Conservation (phyloP, 495 filamentous ascomycete genomes). For the Xylaria curta region DNA sequence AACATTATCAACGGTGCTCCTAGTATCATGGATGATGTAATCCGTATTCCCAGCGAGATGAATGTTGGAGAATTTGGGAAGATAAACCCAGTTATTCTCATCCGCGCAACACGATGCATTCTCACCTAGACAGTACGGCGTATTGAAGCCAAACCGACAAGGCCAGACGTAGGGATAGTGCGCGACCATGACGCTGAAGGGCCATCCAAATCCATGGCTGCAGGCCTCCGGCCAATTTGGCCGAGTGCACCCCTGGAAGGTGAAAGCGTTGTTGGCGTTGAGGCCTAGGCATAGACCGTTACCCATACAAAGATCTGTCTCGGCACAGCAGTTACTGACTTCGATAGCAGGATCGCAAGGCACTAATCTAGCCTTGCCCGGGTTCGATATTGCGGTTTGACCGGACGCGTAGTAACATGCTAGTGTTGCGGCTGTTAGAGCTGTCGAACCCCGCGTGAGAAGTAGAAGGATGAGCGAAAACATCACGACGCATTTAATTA, state of each 20-base stretch:
- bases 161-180: background rate
- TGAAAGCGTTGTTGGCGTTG: slow-evolving; percentile 28
- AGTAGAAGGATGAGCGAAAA: background rate
- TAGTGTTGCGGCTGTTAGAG: background rate
- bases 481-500: background rate
- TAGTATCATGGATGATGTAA: too few species aligned
- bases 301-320: slow-evolving; percentile 31
- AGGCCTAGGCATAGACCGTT: slow-evolving; percentile 32
- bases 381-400: background rate
- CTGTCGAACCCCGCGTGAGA: background rate
- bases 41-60: too few species aligned
- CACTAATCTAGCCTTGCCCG: background rate
- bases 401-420: background rate
- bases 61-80: too few species aligned
- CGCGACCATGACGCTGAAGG: background rate
- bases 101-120: slow-evolving; percentile 3
- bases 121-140: slow-evolving; percentile 7
- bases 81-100: background rate
- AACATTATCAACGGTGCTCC: too few species aligned
- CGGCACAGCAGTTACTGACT: slow-evolving; percentile 29
- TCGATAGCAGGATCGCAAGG: slow-evolving; percentile 26
- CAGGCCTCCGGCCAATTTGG: background rate
- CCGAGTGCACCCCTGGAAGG: too few species aligned
- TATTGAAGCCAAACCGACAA: background rate
- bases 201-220: background rate